Conservation (phyloP, 768 basidiomycete genomes). For the Sporobolomyces pararoseus region DNA sequence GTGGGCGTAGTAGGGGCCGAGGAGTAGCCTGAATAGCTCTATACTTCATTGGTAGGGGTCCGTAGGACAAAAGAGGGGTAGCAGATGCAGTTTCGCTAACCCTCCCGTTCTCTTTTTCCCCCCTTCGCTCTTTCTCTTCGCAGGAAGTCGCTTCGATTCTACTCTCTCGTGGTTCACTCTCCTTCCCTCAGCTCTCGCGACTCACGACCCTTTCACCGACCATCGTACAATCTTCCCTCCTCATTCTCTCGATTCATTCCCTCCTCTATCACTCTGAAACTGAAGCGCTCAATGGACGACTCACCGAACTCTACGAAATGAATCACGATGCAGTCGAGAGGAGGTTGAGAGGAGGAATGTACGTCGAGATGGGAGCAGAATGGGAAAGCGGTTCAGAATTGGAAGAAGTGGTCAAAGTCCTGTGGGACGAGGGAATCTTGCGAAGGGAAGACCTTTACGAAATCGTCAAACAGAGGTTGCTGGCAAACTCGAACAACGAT, state of each 20-base stretch:
- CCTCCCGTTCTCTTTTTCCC: neutral
- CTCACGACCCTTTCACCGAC: conserved; percentile 34
- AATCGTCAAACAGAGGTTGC: neutral
- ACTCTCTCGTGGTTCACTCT: conserved; percentile 35
- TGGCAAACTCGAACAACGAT: neutral
- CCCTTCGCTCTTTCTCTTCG: neutral
- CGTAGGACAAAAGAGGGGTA: no score
- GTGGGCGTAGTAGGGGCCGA: no score
- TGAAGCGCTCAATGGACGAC: conserved; percentile 24
- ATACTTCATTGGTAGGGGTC: no score
- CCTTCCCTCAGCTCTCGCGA: conserved; percentile 34
- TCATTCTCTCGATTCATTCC: conserved; percentile 38
- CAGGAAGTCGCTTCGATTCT: conserved; percentile 37
- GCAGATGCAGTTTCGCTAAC: no score
- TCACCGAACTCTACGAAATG: conserved; percentile 40
- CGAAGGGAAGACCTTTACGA: conserved; percentile 19
- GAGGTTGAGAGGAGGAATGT: conserved; percentile 24
- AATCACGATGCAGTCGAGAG: conserved; percentile 31
- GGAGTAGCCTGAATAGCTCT: no score
- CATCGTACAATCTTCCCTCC: conserved; percentile 21
- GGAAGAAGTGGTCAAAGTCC: neutral
- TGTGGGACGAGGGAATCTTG: conserved; percentile 34
- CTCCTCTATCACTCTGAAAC: conserved; percentile 39
- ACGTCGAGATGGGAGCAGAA: conserved; percentile 30
- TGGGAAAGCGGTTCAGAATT: conserved; percentile 6